Evolutionary conservation across 148 eudicot genomes (phyloP), one percentile per base, ranked within the genome.

Genomic region (Chenopodium formosanum): DNA sequence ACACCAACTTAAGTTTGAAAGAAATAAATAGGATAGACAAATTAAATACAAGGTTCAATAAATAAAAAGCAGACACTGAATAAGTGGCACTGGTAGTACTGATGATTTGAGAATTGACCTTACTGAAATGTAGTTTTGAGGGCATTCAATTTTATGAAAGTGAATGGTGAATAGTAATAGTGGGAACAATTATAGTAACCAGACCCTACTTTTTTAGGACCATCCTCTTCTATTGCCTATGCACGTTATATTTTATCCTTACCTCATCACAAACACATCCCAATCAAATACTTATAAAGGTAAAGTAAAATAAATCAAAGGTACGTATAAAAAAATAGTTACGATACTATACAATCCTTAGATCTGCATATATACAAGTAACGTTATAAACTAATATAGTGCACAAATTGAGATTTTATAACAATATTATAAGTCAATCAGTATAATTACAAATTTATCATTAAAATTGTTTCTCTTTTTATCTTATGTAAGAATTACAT

Each of bases 41-140:
- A 71, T 40, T 71, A 71, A 71, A 71, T 71, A 44, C 52, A 20
- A 25, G 74, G 74, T 71, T 47, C 80, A 68, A 78, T 66, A 48
- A 60, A 20, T 34, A 40, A 23, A 80, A 80, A 16, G 47, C 47
- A 22, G 70, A 75, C 79, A 75, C 74, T 75, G 73, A 81, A 81
- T 66, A 71, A 81, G 48, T 73, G 44, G 78, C 72, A 64, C n/a
- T 67, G 83, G 7, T 34, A 22, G 52, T 40, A 72, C 77, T 32
- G 50, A 70, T 79, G 32, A 71, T 70, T 78, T 31, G 64, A 64
- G 77, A 64, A 40, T 63, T 48, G 83, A 81, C 83, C 53, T 75
- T 77, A 65, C 69, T 81, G 34, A 77, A 77, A 64, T 56, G 16
- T 46, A 37, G 9, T 44, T 50, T 40, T 48, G 67, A 79, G 62